Percentiles rank a stretch among this genome's conserved stretches.
Evolutionary conservation across 306 rosid genomes (phyloP).

Genomic region (Boehmeria nivea): DNA sequence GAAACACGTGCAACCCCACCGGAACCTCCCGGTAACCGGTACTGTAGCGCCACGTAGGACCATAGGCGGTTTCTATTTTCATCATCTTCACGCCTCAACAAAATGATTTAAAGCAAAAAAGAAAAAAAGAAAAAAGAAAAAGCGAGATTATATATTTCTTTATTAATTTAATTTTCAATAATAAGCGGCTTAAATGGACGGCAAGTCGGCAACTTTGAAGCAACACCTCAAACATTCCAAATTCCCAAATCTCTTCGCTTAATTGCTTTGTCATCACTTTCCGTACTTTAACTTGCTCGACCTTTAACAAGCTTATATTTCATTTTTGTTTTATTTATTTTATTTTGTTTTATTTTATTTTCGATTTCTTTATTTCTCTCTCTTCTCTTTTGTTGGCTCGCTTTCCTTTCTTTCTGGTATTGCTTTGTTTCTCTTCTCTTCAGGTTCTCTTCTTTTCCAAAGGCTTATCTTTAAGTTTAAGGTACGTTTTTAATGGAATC

Average conservation of each 20-base stretch:
- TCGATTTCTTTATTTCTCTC: slow-evolving; percentile 1
- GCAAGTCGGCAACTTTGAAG: background rate
- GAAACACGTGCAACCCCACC: too few relatives aligned
- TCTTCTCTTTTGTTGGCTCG: background rate
- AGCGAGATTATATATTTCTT: background rate
- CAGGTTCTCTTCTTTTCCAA: slow-evolving; percentile 1
- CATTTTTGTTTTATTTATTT: too few relatives aligned
- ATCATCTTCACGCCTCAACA: background rate
- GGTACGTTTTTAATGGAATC: too few relatives aligned
- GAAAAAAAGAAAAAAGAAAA: background rate
- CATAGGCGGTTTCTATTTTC: background rate
- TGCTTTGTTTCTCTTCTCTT: too few relatives aligned
- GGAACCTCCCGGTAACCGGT: slow-evolving; percentile 1
- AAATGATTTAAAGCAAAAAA: background rate
- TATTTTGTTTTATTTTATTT: too few relatives aligned
- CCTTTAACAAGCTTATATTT: too few relatives aligned
- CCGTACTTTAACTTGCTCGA: too few relatives aligned
- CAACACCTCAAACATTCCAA: background rate
- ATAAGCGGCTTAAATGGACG: slow-evolving; percentile 11
- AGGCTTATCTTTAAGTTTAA: slow-evolving; percentile 21
- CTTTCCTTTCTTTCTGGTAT: too few relatives aligned
- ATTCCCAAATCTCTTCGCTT: too few relatives aligned
- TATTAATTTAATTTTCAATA: slow-evolving; percentile 7
- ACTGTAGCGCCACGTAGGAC: background rate
- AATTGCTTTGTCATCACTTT: too few relatives aligned